phyloP scores from a whole-genome alignment of 805 yeast species.

The Zygotorulaspora chibaensis region DNA sequence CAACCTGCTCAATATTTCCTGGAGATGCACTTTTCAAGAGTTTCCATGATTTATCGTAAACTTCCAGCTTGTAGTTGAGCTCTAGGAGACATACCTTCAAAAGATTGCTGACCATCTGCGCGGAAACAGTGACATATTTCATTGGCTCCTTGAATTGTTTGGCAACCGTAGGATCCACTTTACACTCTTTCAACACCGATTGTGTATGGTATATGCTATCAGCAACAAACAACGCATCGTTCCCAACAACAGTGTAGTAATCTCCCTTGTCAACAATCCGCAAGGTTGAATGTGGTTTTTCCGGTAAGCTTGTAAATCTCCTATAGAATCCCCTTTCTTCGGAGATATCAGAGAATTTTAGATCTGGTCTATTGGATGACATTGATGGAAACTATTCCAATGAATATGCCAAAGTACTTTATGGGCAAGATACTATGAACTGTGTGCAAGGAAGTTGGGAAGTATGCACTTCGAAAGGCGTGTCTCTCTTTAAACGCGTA shows the following conservation, averaged over 20 bases:
- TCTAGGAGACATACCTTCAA: constrained; percentile 65
- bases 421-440: no score
- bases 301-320: constrained; percentile 46
- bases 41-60: constrained; percentile 66
- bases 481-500: not conserved
- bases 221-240: constrained; percentile 79
- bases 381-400: constrained; percentile 9
- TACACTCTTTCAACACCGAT: constrained; percentile 63
- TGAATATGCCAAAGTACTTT: no score
- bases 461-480: no score
- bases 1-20: constrained; percentile 78
- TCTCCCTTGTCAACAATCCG: constrained; percentile 80
- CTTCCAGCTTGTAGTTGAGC: constrained; percentile 70
- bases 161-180: constrained; percentile 32
- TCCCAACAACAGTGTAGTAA: constrained; percentile 68
- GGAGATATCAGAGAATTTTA: constrained; percentile 51
- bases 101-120: constrained; percentile 63
- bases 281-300: constrained; percentile 47
- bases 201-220: constrained; percentile 79
- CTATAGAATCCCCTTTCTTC: constrained; percentile 48
- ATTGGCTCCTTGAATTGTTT: constrained; percentile 37
- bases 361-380: constrained; percentile 47
- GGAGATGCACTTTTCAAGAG: constrained; percentile 69
- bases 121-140: constrained; percentile 68
- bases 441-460: no score